These are phyloP conservation scores for Selaginella moellendorffii DNA, from an alignment of 75 land plant genomes.

Conservation along the genomic window DNA sequence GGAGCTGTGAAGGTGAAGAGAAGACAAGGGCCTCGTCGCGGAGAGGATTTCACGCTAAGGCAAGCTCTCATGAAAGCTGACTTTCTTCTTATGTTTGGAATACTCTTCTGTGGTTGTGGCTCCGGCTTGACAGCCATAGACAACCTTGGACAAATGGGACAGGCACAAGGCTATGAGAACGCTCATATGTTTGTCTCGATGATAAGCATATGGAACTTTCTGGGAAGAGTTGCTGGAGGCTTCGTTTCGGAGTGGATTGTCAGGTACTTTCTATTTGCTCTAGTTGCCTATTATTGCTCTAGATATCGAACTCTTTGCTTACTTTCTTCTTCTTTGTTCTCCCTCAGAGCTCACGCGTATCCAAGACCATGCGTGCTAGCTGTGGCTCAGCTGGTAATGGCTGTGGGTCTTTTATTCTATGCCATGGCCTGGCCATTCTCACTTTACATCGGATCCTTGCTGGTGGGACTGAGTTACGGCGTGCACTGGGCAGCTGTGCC, in stretches of 20 bases:
- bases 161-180: constrained; percentile 66
- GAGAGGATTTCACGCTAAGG: constrained; percentile 76
- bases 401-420: constrained; percentile 47
- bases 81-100: constrained; percentile 71
- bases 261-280: constrained; percentile 38
- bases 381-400: constrained; percentile 41
- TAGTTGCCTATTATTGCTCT: no score
- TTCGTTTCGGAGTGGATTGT: constrained; percentile 71
- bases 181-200: constrained; percentile 85
- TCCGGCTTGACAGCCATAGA: constrained; percentile 90
- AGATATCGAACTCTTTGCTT: no score
- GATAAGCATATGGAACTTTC: constrained; percentile 98
- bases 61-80: constrained; percentile 93
- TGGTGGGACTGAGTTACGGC: constrained; percentile 74
- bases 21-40: constrained; percentile 58
- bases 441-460: constrained; percentile 45
- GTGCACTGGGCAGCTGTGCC: constrained; percentile 78
- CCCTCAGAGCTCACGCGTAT: constrained; percentile 45
- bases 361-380: constrained; percentile 59
- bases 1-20: constrained; percentile 31
- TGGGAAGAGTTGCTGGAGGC: constrained; percentile 88
- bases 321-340: no score
- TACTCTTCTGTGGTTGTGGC: constrained; percentile 68
- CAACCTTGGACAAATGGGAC: constrained; percentile 88
- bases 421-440: constrained; percentile 64